These are phyloP conservation scores for Laburnicola sp. DNA, from an alignment of 2,329 filamentous ascomycete species.

Conservation along the genomic window DNA sequence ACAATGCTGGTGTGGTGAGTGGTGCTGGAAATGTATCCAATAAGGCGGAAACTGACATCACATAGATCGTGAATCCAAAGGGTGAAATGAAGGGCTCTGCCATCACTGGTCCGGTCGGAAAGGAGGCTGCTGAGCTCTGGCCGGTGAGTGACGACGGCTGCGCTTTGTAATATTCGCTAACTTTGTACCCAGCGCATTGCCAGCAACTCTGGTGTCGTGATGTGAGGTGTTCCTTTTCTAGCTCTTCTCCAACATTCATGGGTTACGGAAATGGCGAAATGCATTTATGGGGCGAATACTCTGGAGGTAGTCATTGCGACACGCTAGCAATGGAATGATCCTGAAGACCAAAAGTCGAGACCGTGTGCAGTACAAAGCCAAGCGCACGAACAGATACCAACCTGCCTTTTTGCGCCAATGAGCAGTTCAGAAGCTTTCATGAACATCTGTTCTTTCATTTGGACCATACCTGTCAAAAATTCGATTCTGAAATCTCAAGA, in stretches of 20 bases:
- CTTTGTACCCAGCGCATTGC: constrained; percentile 79
- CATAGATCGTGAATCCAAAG: constrained; percentile 98
- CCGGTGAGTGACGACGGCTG: constrained; percentile 66
- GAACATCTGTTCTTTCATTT: too few species aligned
- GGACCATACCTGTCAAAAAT: too few species aligned
- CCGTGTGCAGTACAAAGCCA: background rate
- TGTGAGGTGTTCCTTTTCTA: constrained; percentile 68
- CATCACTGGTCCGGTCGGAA: constrained; percentile 98
- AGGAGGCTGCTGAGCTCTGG: constrained; percentile 99
- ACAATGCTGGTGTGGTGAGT: constrained; percentile 98
- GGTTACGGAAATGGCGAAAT: constrained; percentile 47
- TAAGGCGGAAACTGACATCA: constrained; percentile 18
- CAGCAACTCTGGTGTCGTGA: constrained; percentile 99
- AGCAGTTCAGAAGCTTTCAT: background rate
- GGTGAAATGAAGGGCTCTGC: constrained; percentile 99
- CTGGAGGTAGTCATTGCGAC: constrained; percentile 40
- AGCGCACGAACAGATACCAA: background rate
- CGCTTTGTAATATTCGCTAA: constrained; percentile 33
- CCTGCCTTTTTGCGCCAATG: background rate
- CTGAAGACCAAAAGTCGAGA: constrained; percentile 20
- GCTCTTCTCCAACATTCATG: constrained; percentile 45
- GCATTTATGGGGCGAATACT: constrained; percentile 45
- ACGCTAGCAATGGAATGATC: constrained; percentile 41
- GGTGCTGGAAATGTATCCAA: background rate
- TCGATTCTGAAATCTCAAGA: too few species aligned